Conservation (phyloP, 108 stramenopile species). For the Fragilaria crotonensis region DNA sequence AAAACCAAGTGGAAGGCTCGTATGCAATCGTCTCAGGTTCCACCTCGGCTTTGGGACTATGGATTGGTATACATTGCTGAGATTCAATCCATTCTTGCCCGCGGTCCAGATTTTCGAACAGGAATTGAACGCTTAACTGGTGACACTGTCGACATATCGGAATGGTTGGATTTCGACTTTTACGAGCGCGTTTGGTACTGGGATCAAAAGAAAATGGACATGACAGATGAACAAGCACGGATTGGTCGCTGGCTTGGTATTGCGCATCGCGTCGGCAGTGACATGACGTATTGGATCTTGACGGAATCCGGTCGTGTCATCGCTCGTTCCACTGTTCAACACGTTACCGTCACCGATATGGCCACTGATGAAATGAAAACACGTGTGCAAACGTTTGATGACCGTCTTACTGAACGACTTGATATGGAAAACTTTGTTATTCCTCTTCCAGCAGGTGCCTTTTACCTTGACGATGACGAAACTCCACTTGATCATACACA, state of each 20-base stretch:
- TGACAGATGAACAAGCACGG: no score
- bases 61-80: conserved; percentile 12
- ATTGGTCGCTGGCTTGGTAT: conserved; percentile 1
- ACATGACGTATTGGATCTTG: conserved; percentile 28
- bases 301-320: conserved; percentile 11
- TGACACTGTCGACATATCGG: conserved; percentile 29
- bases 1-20: neutral
- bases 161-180: conserved; percentile 27
- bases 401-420: neutral
- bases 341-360: conserved; percentile 15
- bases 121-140: conserved; percentile 26
- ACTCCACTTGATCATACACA: no score
- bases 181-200: no score
- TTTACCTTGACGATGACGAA: neutral
- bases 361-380: neutral
- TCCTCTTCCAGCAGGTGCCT: neutral
- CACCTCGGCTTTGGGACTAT: conserved; percentile 24
- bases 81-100: neutral
- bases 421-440: neutral
- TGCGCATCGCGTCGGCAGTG: conserved; percentile 9
- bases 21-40: neutral
- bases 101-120: conserved; percentile 4
- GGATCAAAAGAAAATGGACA: conserved; percentile 2
- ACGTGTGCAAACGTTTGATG: conserved; percentile 6
- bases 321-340: conserved; percentile 22